Evolutionary conservation across 805 yeast species (phyloP), one percentile per base, ranked within the genome.

Genomic region (Osmozyma mogii): DNA sequence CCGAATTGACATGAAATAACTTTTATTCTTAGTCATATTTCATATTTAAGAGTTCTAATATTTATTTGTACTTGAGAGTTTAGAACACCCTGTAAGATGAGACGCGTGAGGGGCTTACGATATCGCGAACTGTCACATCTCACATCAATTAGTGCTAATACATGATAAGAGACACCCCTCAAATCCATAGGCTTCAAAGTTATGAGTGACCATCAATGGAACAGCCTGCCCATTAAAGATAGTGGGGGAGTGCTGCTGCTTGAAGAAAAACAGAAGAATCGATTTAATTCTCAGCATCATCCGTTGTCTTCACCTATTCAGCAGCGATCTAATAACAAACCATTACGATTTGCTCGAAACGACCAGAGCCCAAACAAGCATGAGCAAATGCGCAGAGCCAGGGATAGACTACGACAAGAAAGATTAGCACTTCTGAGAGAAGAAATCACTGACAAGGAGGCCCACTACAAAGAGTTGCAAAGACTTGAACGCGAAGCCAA

Each of bases 231-330:
- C 3, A 24, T 27, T 13, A 25, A 35, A 5, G 31, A 27, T n/a
- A 8, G 10, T 13, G 22, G 30, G n/a, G 19, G 32, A 4, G 26
- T 41, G 15, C 23, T 29, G 5, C 35, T 31, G 7, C 25, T 35
- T 9, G 37, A 36, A 19, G 30, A 30, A 7, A 23, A 32, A n/a
- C 45, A 41, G 27, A 22, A 22, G 7, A 27, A 23, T 20, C 35
- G 47, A 6, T 38, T 38, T 4, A 18, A 14, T 10, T 28, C 25
- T 13, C 40, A 37, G 6, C 35, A 31, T 16, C 38, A 31, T 15
- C 47, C 47, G 5, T 32, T 43, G 43, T 35, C 39, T 22, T 37
- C 44, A 12, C 47, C 47, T 6, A 17, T 32, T 9, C 28, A 28
- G 7, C 18, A n/a, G n/a, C n/a, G n/a, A n/a, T n/a, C n/a, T n/a